Base-by-base conservation (phyloP, 2,329 filamentous ascomycete species). In the Malbranchea cinnamomea region DNA sequence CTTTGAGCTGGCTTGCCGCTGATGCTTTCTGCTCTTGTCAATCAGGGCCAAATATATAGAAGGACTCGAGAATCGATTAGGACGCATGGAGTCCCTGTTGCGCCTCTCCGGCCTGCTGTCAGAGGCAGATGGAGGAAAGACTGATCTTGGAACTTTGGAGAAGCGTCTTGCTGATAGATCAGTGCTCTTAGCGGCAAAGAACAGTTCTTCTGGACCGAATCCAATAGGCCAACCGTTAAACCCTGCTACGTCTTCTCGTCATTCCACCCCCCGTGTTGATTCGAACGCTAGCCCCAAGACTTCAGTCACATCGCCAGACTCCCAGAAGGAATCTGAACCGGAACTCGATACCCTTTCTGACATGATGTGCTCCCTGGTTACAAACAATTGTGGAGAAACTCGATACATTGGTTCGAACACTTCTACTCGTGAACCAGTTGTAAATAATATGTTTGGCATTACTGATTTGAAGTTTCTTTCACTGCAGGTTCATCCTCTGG, bases 281-380 rank as follows among this genome's bases (percentile, higher is more conserved):
- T 60, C 52, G 14, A 49, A 57, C 22, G 56, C 62, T 3, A 68
- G 63, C 35, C 67, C 68, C 2, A 57, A 51, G 23, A 68, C 28
- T 17, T 26, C 22, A 6, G 54, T 59, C 15, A 58, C 63, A 9
- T 68, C 68, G 7, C 65, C 68, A 10, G 62, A 66, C 30, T 65
- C 63, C 2, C 51, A 57, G 23, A 67, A 62, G 31, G 63, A 59
- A 40, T 62, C 60, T 9, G 68, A 73, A 41, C 67, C 77, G 41
- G 79, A 92, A 45, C 80, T 92, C 1, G 85, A 91, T 51, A 76
- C 75, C 2, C 58, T 98, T 34, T 93, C 87, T 1, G 89, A 98
- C 57, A 89, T 94, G 78, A 95, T 98, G 89, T 95, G 87, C 55
- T 94, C 85, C 2, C 60, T 98, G 18, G 85, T 98, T 17, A 95